These are phyloP conservation scores for Cordyceps javanica DNA, from an alignment of 2,329 filamentous ascomycete species.

Conservation along the genomic window DNA sequence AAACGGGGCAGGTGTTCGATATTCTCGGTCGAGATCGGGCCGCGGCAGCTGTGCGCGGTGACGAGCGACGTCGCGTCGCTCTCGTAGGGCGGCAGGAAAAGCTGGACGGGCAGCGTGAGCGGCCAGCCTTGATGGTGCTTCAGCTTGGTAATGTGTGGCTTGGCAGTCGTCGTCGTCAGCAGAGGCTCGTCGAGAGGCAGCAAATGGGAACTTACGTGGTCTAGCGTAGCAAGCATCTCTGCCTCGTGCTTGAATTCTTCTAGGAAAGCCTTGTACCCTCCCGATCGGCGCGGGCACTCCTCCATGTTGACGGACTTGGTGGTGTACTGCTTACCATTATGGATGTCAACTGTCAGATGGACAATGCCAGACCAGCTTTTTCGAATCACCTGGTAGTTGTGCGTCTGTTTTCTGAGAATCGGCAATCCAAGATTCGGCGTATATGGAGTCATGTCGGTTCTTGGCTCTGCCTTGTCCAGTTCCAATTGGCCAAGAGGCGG, in stretches of 20 bases:
- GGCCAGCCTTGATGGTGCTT: not conserved
- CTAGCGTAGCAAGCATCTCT: not conserved
- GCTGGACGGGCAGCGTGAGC: accelerated
- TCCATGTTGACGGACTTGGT: not conserved
- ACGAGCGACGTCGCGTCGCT: not conserved
- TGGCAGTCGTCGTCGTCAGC: not conserved
- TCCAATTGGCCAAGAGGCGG: not conserved
- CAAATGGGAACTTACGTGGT: not conserved
- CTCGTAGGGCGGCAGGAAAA: not conserved
- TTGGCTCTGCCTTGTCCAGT: no score
- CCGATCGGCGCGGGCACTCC: not conserved
- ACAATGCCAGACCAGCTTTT: not conserved
- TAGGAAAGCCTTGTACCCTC: not conserved
- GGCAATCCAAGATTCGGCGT: not conserved
- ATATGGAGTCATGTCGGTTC: not conserved
- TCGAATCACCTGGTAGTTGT: not conserved
- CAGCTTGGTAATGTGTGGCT: not conserved
- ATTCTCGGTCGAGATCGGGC: not conserved
- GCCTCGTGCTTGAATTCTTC: not conserved
- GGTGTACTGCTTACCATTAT: not conserved
- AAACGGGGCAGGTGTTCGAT: not conserved
- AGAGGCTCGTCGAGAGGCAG: no score
- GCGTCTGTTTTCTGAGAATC: not conserved
- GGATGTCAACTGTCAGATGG: not conserved
- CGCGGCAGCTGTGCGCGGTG: not conserved